These are phyloP conservation scores for Nicotiana attenuata DNA, from an alignment of 257 asterid species.

Conservation along the genomic window DNA sequence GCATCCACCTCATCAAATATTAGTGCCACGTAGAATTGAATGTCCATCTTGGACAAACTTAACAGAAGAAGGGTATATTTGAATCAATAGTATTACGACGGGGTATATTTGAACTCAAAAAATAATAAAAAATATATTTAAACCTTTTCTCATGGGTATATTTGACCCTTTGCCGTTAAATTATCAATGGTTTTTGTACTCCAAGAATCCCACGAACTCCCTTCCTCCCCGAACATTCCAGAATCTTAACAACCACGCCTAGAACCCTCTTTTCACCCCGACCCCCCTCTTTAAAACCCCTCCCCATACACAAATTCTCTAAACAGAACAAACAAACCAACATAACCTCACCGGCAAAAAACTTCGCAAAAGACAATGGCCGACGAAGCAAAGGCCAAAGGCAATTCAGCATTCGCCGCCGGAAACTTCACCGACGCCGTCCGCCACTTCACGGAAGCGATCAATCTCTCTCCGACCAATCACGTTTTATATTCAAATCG, in stretches of 20 bases:
- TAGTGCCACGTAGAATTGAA: too few species aligned
- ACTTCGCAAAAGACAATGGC: slow-evolving; percentile 39
- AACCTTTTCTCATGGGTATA: too few species aligned
- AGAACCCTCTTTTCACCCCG: neutral
- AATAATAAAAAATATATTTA: too few species aligned
- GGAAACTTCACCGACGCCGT: slow-evolving; percentile 59
- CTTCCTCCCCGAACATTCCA: neutral
- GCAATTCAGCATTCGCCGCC: slow-evolving; percentile 86
- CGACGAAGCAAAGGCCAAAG: slow-evolving; percentile 86
- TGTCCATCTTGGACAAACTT: too few species aligned
- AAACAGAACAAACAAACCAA: neutral
- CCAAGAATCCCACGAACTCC: too few species aligned
- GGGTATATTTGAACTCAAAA: too few species aligned
- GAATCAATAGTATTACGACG: too few species aligned
- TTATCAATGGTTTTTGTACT: too few species aligned
- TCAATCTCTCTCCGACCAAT: slow-evolving; percentile 52
- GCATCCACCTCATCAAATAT: too few species aligned
- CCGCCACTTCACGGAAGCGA: slow-evolving; percentile 67
- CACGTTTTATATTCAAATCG: slow-evolving; percentile 88
- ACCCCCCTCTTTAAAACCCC: neutral
- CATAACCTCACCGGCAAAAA: neutral
- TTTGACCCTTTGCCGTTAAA: too few species aligned
- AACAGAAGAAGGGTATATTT: too few species aligned
- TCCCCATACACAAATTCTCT: neutral
- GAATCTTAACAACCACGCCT: neutral